phyloP scores from a whole-genome alignment of 345 rosid genomes.

The Salix suchowensis region DNA sequence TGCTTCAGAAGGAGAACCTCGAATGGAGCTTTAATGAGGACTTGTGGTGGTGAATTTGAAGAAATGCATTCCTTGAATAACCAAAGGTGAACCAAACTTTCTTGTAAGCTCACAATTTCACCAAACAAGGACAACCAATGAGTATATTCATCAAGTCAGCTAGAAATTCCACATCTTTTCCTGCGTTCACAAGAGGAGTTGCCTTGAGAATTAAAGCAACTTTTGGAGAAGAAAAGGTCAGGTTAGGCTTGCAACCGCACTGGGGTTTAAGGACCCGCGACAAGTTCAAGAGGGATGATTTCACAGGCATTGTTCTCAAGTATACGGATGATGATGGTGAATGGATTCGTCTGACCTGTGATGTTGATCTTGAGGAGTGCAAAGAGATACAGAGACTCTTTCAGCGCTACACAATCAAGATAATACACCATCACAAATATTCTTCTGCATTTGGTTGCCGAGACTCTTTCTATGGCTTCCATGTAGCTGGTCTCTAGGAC shows the following conservation, averaged over 20 bases:
- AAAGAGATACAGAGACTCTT: slow-evolving; percentile 54
- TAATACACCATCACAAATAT: slow-evolving; percentile 49
- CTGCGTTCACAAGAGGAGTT: slow-evolving; percentile 14
- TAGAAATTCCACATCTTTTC: slow-evolving; percentile 30
- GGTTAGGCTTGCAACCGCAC: slow-evolving; percentile 19
- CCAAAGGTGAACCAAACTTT: slow-evolving; percentile 41
- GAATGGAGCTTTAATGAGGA: slow-evolving; percentile 39
- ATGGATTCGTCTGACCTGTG: slow-evolving; percentile 31
- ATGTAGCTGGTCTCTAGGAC: neutral
- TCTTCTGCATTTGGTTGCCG: neutral
- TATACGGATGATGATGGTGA: slow-evolving; percentile 34
- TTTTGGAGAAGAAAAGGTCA: slow-evolving; percentile 49
- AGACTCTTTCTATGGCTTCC: neutral
- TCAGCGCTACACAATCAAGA: slow-evolving; percentile 47
- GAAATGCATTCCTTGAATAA: slow-evolving; percentile 35
- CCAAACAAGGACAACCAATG: slow-evolving; percentile 23
- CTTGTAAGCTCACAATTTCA: slow-evolving; percentile 59
- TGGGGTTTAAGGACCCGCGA: slow-evolving; percentile 23
- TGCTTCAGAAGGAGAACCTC: slow-evolving; percentile 27
- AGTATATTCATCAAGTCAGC: slow-evolving; percentile 19
- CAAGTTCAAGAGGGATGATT: slow-evolving; percentile 15
- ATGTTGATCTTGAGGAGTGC: slow-evolving; percentile 67
- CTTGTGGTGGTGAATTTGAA: slow-evolving; percentile 32
- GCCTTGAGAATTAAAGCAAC: slow-evolving; percentile 57
- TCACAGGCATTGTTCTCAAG: slow-evolving; percentile 14